These are phyloP conservation scores for Dactylis glomerata DNA, from an alignment of 176 grass and related monocot genomes.

Conservation along the genomic window DNA sequence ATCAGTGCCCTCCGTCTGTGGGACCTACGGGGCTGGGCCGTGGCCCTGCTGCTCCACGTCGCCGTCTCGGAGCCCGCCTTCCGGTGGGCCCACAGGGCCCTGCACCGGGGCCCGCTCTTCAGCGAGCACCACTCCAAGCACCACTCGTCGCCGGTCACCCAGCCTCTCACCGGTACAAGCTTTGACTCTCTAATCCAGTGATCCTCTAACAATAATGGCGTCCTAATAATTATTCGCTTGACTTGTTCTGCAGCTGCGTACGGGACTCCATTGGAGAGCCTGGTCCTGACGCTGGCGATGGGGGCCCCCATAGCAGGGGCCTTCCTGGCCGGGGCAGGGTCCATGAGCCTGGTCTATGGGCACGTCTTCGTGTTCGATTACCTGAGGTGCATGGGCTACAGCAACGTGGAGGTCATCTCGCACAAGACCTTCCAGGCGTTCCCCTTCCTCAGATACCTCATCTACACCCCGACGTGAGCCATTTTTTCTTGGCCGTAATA, in stretches of 20 bases:
- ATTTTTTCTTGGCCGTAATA: no score
- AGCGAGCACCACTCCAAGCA: conserved; percentile 56
- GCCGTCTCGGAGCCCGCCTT: conserved; percentile 65
- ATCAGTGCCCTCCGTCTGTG: conserved; percentile 1
- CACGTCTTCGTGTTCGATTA: conserved; percentile 68
- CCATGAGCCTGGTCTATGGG: conserved; percentile 65
- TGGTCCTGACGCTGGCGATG: conserved; percentile 62
- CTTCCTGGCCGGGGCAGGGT: conserved; percentile 54
- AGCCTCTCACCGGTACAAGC: conserved; percentile 58
- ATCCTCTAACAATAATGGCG: not conserved
- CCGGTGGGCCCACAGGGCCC: conserved; percentile 61
- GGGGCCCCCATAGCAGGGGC: conserved; percentile 52
- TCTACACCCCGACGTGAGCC: conserved; percentile 82
- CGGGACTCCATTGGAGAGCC: conserved; percentile 76
- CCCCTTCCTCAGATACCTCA: conserved; percentile 67
- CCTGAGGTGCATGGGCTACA: conserved; percentile 81
- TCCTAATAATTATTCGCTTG: not conserved
- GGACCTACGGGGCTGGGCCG: conserved; percentile 42
- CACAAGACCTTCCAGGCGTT: conserved; percentile 43
- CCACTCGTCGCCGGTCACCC: conserved; percentile 62
- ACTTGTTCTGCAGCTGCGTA: conserved; percentile 46
- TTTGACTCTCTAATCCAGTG: no score
- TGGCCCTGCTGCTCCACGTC: conserved; percentile 61
- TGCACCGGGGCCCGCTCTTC: conserved; percentile 61
- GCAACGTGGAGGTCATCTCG: conserved; percentile 86